phyloP scores from a whole-genome alignment of 2,329 filamentous ascomycete genomes.

The Tetracladium maxilliforme region DNA sequence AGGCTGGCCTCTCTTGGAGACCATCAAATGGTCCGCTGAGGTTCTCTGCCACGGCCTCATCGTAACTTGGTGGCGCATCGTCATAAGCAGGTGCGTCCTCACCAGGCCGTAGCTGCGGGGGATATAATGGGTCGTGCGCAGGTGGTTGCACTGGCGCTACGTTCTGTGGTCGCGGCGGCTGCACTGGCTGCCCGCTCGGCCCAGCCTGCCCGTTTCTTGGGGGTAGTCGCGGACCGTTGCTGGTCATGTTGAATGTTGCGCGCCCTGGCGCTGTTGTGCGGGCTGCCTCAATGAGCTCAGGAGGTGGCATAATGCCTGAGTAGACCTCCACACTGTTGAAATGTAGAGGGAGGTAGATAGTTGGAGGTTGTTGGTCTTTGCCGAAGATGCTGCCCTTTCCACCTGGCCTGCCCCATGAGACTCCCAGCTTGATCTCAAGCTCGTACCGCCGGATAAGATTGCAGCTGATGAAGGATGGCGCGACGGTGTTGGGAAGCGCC shows the following conservation, averaged over 20 bases:
- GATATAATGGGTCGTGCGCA: slow-evolving; percentile 36
- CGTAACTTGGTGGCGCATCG: slow-evolving; percentile 87
- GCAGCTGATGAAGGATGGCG: slow-evolving; percentile 77
- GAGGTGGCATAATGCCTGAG: slow-evolving; percentile 74
- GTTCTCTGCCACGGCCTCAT: slow-evolving; percentile 76
- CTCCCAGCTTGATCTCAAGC: slow-evolving; percentile 65
- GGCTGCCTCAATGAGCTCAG: slow-evolving; percentile 61
- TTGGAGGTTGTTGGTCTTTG: slow-evolving; percentile 39
- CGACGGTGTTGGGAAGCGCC: slow-evolving; percentile 69
- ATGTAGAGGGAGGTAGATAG: slow-evolving; percentile 63
- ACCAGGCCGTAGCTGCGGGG: slow-evolving; percentile 35
- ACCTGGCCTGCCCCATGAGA: slow-evolving; percentile 54
- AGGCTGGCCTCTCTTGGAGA: slow-evolving; percentile 53
- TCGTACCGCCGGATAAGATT: slow-evolving; percentile 75
- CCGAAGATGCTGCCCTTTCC: no score
- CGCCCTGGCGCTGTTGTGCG: no score
- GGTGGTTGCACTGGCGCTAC: slow-evolving; percentile 10
- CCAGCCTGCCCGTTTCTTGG: slow-evolving; percentile 3
- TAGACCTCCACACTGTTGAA: slow-evolving; percentile 72
- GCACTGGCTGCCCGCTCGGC: slow-evolving; percentile 11
- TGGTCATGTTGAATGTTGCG: slow-evolving; percentile 5
- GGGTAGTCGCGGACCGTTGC: slow-evolving; percentile 1
- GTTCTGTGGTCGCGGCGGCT: slow-evolving; percentile 9
- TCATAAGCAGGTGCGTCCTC: slow-evolving; percentile 36
- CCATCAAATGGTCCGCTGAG: slow-evolving; percentile 57